These are phyloP conservation scores for Trichoderma sp. DNA, from an alignment of 2,329 filamentous ascomycete genomes.

Conservation along the genomic window DNA sequence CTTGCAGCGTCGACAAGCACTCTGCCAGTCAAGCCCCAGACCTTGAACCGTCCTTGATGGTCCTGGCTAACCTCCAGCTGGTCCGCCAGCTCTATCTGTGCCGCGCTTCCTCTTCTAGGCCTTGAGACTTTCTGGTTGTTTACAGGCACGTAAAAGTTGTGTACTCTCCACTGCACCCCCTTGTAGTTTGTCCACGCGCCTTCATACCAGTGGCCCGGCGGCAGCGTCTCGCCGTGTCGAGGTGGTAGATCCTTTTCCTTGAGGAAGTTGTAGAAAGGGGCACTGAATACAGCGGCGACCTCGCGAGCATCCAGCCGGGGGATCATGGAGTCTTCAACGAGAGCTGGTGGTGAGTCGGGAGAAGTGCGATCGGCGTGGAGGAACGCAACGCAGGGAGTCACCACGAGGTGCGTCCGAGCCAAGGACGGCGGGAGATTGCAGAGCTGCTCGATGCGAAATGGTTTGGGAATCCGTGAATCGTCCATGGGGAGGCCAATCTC, in stretches of 20 bases:
- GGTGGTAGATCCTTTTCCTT: conserved; percentile 54
- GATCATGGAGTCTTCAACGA: conserved; percentile 68
- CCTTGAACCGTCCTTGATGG: conserved; percentile 63
- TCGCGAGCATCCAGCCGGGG: conserved; percentile 83
- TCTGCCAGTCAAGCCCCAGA: conserved; percentile 93
- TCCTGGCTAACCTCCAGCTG: conserved; percentile 45
- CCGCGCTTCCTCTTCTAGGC: conserved; percentile 43
- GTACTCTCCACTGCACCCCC: conserved; percentile 74
- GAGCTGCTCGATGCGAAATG: conserved; percentile 83
- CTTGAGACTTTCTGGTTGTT: conserved; percentile 66
- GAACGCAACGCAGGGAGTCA: conserved; percentile 74
- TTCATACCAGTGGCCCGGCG: conserved; percentile 72
- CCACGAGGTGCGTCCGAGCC: conserved; percentile 69
- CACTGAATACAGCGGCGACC: conserved; percentile 91
- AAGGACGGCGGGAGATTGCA: conserved; percentile 78
- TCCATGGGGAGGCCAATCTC: conserved; percentile 85
- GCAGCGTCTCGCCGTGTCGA: conserved; percentile 37
- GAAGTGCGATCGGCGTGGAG: conserved; percentile 60
- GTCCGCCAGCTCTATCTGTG: conserved; percentile 35
- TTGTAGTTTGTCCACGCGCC: conserved; percentile 81
- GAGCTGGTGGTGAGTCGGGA: conserved; percentile 33
- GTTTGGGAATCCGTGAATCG: conserved; percentile 64
- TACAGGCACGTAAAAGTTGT: conserved; percentile 88
- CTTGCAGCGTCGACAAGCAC: conserved; percentile 86
- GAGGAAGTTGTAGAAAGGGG: conserved; percentile 82